Base-by-base conservation (phyloP, 2,329 filamentous ascomycete genomes). In the Akanthomyces dipterigenus region DNA sequence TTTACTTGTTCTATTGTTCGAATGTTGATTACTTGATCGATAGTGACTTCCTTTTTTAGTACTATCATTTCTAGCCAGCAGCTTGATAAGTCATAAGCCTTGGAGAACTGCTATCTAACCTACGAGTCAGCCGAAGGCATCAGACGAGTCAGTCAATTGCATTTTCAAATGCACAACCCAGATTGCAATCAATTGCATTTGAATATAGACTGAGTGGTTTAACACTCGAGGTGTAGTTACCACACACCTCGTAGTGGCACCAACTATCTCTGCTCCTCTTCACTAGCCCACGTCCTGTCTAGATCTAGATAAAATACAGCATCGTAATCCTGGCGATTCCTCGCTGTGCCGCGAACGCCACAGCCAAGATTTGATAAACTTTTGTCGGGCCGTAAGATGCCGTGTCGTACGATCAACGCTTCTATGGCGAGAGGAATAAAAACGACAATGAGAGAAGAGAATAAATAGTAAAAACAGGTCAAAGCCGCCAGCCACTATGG, bases 371-470 rank as follows among this genome's bases (percentile, higher is more conserved):
- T 28, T 7, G 34, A 45, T 34, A 24, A 51, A 49, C n/a, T 42
- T 60, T 60, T 55, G 34, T 42, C 31, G 31, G 26, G n/a, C 42
- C 43, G 34, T 55, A 24, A 55, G 26, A 26, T 55, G 43, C 24
- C 43, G 43, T 36, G 18, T 24, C 26, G 31, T 31, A 43, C 34
- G 34, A 34, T 43, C 42, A 49, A 50, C 42, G 40, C 31, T 42
- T 61, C 51, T 61, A 61, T 61, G 34, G 3, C 40, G 31, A 34
- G 8, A 38, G 31, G 12, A 55, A 48, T 45, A 43, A 49, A 55
- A 50, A 61, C 43, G 43, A 61, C 24, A 56, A 43, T 28, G 51
- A 36, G 38, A 36, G 22, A 55, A 55, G 50, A 50, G 43, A 34
- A 34, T 46, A 22, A 34, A 8, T 24, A 55, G 42, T 55, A 49